Base-by-base conservation (phyloP, 805 yeast species). In the Saturnispora hagleri region DNA sequence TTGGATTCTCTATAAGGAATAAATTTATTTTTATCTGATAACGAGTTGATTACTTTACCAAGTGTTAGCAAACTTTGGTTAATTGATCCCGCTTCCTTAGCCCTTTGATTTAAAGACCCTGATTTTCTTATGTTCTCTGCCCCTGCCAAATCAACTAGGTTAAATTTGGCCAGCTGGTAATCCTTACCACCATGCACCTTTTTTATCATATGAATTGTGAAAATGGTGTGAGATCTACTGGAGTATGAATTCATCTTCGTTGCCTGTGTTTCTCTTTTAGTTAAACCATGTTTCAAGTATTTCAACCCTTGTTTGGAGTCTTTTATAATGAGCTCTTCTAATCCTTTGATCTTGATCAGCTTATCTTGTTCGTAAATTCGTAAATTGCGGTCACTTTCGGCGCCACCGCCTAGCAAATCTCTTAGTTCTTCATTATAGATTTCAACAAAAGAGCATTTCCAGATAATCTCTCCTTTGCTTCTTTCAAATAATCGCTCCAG, bases 61-160 rank as follows among this genome's bases (percentile, higher is more conserved):
- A 91, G 73, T 0, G 97, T 84, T 36, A 91, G 69, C 49, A 91
- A 71, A 65, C 95, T 84, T 66, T 89, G 96, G 66, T 91, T 91
- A 48, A 90, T 90, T 18, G 88, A 80, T 0, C 97, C 97, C 0
- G 97, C 96, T 63, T 91, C 99, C 58, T 89, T 82, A 0, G 96
- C 97, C 43, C 96, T 74, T 62, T 81, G 84, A 58, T 86, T 82
- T 24, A 80, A 74, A 0, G 97, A 96, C 3, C 99, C 99, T 0
- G 96, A 86, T 60, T 89, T 73, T 56, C 73, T 78, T 50, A 91
- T 84, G 63, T 90, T 90, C 65, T 91, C 99, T 5, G 96, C 86
- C 0, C 99, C 98, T 0, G 98, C 99, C 57, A 91, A 73, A 69
- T 91, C 98, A 5, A 91, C 98, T 22, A 89, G 70, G 62, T 89